phyloP scores from a whole-genome alignment of 1,284 basidiomycete species.

The Tremellales sp. region DNA sequence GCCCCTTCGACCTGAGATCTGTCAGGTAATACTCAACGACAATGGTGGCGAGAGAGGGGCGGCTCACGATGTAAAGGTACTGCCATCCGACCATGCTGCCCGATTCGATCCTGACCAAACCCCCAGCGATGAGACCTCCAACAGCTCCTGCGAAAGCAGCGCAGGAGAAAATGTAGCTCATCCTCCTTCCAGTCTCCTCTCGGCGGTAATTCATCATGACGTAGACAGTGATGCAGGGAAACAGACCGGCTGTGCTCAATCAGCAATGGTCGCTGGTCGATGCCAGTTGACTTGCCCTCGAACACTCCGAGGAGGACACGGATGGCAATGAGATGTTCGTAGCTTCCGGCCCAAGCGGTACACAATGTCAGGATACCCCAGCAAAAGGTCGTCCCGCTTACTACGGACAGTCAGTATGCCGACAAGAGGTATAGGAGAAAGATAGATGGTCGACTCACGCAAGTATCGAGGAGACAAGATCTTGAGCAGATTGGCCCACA shows the following conservation, averaged over 20 bases:
- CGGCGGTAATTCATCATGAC: constrained; percentile 25
- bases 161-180: constrained; percentile 34
- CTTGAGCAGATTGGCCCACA: constrained; percentile 29
- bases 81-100: constrained; percentile 19
- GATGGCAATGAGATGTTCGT: constrained; percentile 18
- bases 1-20: constrained; percentile 19
- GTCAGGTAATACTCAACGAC: neutral
- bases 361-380: constrained; percentile 20
- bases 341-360: constrained; percentile 19
- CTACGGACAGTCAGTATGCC: constrained; percentile 4
- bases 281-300: constrained; percentile 14
- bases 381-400: constrained; percentile 16
- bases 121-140: constrained; percentile 35
- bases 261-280: neutral
- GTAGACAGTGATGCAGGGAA: constrained; percentile 6
- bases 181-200: constrained; percentile 26
- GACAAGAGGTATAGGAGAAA: too few relatives aligned
- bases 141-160: constrained; percentile 28
- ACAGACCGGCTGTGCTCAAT: constrained; percentile 2
- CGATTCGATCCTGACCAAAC: constrained; percentile 19
- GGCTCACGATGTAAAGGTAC: constrained; percentile 18
- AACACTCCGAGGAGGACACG: constrained; percentile 29
- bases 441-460: constrained; percentile 9
- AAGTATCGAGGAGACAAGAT: constrained; percentile 23
- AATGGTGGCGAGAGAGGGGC: neutral